Evolutionary conservation across 805 yeast genomes (phyloP), one percentile per base, ranked within the genome.

Genomic region (Barnettozyma salicaria): DNA sequence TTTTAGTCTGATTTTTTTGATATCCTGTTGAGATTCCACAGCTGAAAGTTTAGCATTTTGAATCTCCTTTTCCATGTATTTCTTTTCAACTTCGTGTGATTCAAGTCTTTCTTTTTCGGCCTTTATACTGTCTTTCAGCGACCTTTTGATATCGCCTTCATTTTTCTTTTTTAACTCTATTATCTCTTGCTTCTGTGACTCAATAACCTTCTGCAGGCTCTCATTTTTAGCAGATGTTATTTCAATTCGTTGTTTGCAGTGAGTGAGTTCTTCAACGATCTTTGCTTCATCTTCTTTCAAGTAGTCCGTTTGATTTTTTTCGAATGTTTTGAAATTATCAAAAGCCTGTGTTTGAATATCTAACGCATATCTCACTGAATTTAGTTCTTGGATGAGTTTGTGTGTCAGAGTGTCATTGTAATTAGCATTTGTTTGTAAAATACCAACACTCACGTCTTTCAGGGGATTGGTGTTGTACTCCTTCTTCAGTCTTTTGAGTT

Each of bases 391-490:
- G 22, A 81, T 67, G 40, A 78, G 56, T 36, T 72, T 75, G 51
- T 82, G 94, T 2, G 89, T 81, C 34, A 80, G 60, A 7, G 75
- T 58, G 14, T 64, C 68, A 29, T 63, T 55, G 43, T 60, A 60
- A 27, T 64, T 53, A 2, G 55, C 47, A 19, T 59, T 59, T 21
- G 67, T 64, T 19, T 68, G 61, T 13, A 70, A 58, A 7, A 77
- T 72, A 10, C 82, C 83, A 12, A 69, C 66, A 55, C 64, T 67
- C 39, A 69, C 70, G 45, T 73, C 76, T 30, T 68, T 72, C 29
- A 80, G 56, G 1, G 92, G 89, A 49, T 83, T 83, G 19, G 80
- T 68, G 6, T 82, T 68, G 52, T 84, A 84, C 41, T 77, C 78
- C 60, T 73, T 76, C 45, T 74, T 73, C 35, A 80, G 61, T 45